phyloP scores from a whole-genome alignment of 225 moss, liverwort and hornwort species.

The Anthoceros angustus region DNA sequence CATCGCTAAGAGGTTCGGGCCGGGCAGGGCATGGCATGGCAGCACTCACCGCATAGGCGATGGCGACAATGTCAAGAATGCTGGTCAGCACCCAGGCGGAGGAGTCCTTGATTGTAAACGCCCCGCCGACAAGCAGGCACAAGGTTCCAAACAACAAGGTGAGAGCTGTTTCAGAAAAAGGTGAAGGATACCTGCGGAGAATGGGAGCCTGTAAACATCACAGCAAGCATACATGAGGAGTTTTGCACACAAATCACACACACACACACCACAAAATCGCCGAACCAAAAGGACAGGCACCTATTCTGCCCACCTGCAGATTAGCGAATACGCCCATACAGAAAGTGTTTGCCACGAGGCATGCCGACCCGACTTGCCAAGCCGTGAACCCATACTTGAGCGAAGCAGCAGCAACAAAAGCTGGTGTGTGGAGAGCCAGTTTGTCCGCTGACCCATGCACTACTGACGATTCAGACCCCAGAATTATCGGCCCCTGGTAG shows the following conservation, averaged over 20 bases:
- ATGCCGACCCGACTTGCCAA: not conserved
- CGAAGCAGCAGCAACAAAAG: conserved; percentile 8
- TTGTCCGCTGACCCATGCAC: not conserved
- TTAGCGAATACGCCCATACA: not conserved
- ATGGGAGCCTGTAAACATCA: conserved; percentile 24
- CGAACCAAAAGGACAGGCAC: too few species aligned
- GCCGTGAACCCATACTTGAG: not conserved
- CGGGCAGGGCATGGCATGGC: not conserved
- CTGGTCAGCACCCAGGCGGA: conserved; percentile 29
- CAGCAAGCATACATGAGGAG: not conserved
- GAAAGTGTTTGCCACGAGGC: not conserved
- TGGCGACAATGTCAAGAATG: conserved; percentile 22
- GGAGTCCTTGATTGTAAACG: conserved; percentile 27
- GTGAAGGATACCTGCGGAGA: conserved; percentile 32
- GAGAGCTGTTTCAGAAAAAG: conserved; percentile 26
- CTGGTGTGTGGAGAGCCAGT: conserved; percentile 20
- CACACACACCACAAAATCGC: too few species aligned
- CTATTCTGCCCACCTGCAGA: not conserved
- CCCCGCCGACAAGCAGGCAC: conserved; percentile 21
- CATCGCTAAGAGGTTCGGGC: too few species aligned
- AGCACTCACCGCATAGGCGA: conserved; percentile 31
- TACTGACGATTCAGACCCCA: conserved; percentile 9
- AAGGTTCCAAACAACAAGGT: conserved; percentile 40
- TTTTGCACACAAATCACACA: not conserved
- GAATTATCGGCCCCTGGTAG: conserved; percentile 29